These are phyloP conservation scores for Talaromyces pinophilus DNA, from an alignment of 2,329 filamentous ascomycete species.

Conservation along the genomic window DNA sequence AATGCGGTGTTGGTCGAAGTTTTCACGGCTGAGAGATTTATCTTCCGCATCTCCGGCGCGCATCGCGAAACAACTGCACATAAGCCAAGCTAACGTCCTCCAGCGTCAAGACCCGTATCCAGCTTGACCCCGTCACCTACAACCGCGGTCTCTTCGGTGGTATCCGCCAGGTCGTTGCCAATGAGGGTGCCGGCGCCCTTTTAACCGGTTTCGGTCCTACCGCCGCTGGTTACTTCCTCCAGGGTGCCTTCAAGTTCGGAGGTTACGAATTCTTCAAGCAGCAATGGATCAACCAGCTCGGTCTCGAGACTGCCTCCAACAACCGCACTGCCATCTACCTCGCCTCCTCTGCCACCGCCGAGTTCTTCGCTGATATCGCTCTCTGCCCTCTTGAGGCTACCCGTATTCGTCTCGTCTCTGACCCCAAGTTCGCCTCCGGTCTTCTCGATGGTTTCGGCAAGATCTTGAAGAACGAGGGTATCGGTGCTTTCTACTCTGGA, in stretches of 20 bases:
- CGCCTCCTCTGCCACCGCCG: slow-evolving; percentile 61
- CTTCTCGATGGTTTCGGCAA: slow-evolving; percentile 77
- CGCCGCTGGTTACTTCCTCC: slow-evolving; percentile 87
- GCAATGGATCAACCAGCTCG: slow-evolving; percentile 77
- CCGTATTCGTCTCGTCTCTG: slow-evolving; percentile 87
- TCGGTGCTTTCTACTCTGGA: slow-evolving; percentile 85
- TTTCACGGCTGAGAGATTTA: neutral
- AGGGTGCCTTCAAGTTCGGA: slow-evolving; percentile 91
- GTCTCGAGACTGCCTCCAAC: slow-evolving; percentile 73
- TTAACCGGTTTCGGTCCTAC: slow-evolving; percentile 84
- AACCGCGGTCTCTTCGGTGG: slow-evolving; percentile 84
- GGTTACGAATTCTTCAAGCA: slow-evolving; percentile 97
- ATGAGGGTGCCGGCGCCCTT: slow-evolving; percentile 82
- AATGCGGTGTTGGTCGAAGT: neutral
- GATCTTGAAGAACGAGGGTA: slow-evolving; percentile 78
- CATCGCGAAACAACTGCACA: neutral
- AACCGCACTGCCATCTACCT: slow-evolving; percentile 83
- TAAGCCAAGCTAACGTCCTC: slow-evolving; percentile 33
- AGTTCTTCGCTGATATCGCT: slow-evolving; percentile 66
- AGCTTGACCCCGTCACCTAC: slow-evolving; percentile 87
- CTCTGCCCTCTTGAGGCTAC: slow-evolving; percentile 91
- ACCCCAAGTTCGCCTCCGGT: slow-evolving; percentile 81
- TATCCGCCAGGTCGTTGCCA: slow-evolving; percentile 80
- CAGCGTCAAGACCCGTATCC: slow-evolving; percentile 94
- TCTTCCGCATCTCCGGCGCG: slow-evolving; percentile 3